Conservation (phyloP, 176 grass and related monocot species). For the Coix lacrymajobi region DNA sequence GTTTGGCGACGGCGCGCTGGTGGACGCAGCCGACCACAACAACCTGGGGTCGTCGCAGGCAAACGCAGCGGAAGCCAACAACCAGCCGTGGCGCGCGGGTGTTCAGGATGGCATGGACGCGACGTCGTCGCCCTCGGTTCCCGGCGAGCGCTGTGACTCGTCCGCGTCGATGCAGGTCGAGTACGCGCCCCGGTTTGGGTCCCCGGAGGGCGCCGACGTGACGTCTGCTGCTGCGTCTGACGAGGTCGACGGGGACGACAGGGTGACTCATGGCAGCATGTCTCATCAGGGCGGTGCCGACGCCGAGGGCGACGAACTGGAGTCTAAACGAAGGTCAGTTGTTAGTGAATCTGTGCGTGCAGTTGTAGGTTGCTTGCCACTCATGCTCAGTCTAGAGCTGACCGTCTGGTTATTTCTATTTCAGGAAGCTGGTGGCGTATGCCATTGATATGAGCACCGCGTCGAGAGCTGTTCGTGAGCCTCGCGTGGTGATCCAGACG, state of each 20-base stretch:
- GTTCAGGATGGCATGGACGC: conserved; percentile 32
- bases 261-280: conserved; percentile 29
- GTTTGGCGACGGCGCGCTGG: conserved; percentile 13
- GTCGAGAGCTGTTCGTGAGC: conserved; percentile 55
- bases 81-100: conserved; percentile 1
- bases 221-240: conserved; percentile 35
- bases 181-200: conserved; percentile 5
- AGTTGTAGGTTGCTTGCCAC: neutral
- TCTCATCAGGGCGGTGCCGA: conserved; percentile 1
- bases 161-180: conserved; percentile 45
- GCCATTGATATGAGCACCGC: conserved; percentile 43
- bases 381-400: neutral
- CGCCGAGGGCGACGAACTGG: conserved; percentile 37
- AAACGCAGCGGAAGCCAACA: neutral
- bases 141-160: conserved; percentile 46
- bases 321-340: conserved; percentile 56
- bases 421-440: conserved; percentile 67
- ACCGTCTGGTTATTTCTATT: neutral
- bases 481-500: conserved; percentile 66
- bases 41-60: neutral
- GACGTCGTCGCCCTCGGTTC: conserved; percentile 21
- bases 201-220: conserved; percentile 39
- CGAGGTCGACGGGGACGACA: conserved; percentile 50
- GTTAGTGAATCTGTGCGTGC: neutral
- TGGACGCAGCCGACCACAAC: neutral